A percentile compares a stretch with the other conserved stretches of the same genome.
phyloP scores from a whole-genome alignment of 1,284 basidiomycete species.

The Amylostereum areolatum region DNA sequence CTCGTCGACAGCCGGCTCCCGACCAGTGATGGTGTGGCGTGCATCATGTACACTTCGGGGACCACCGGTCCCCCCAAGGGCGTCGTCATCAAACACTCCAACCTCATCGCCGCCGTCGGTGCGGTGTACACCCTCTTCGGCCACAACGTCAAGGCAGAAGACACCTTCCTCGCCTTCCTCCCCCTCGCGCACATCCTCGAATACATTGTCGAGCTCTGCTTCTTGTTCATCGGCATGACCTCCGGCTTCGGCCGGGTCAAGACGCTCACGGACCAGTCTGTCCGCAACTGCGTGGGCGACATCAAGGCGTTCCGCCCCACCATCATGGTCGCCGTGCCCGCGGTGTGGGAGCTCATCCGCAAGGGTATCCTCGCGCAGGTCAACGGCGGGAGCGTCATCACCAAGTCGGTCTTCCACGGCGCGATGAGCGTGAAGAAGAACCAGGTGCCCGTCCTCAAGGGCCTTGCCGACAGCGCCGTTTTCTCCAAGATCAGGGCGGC shows the following conservation, averaged over 20 bases:
- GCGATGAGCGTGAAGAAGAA: constrained; percentile 66
- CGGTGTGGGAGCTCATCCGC: constrained; percentile 87
- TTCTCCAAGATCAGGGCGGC: constrained; percentile 74
- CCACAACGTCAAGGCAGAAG: constrained; percentile 64
- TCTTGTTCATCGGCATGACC: constrained; percentile 66
- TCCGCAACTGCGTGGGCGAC: constrained; percentile 88
- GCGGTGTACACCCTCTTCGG: constrained; percentile 74
- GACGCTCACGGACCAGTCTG: constrained; percentile 91
- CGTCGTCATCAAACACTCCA: constrained; percentile 84
- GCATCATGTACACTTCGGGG: constrained; percentile 98
- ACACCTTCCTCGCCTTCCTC: constrained; percentile 85
- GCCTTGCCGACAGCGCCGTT: constrained; percentile 72
- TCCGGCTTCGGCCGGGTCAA: constrained; percentile 91
- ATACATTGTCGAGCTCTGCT: constrained; percentile 73
- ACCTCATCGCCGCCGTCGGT: constrained; percentile 83
- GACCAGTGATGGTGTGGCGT: constrained; percentile 63
- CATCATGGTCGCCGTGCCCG: constrained; percentile 90
- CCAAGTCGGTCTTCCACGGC: constrained; percentile 69
- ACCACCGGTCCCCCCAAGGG: constrained; percentile 92
- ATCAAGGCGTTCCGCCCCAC: constrained; percentile 77
- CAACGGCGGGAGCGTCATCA: constrained; percentile 58
- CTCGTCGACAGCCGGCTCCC: constrained; percentile 50
- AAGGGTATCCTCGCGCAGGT: constrained; percentile 89
- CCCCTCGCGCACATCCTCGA: constrained; percentile 91
- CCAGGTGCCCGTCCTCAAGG: constrained; percentile 60